phyloP scores from a whole-genome alignment of 2,329 filamentous ascomycete species.

The Alternaria ventricosa region DNA sequence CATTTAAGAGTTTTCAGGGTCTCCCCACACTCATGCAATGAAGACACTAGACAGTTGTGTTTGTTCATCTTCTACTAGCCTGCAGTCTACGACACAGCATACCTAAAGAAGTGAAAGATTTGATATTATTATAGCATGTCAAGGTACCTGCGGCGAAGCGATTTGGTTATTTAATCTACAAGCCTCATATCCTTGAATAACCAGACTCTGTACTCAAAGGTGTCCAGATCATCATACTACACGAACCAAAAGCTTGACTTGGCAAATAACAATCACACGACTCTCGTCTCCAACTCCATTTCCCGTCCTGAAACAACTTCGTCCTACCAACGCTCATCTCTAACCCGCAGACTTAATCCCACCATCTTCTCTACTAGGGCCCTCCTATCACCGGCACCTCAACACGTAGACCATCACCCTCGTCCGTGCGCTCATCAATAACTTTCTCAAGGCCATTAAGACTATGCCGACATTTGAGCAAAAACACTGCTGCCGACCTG shows the following conservation, averaged over 20 bases:
- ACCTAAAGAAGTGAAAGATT: not conserved
- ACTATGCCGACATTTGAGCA: fast-evolving
- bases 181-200: not conserved
- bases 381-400: not conserved
- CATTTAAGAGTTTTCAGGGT: not conserved
- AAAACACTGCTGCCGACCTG: not conserved
- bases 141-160: not conserved
- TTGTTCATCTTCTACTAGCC: not conserved
- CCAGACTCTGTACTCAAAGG: not conserved
- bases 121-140: not conserved
- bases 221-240: not conserved
- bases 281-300: not conserved
- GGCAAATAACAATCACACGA: not conserved
- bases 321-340: not conserved
- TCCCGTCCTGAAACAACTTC: not conserved
- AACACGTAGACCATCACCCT: not conserved
- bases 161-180: not conserved
- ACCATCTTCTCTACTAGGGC: not conserved
- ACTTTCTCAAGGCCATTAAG: not conserved
- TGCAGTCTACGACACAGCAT: not conserved
- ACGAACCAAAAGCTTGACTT: not conserved
- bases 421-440: not conserved
- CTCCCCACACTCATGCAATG: not conserved
- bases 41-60: not conserved
- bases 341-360: not conserved